Conservation (phyloP, 805 yeast genomes). For the Phaffomyces antillensis region DNA sequence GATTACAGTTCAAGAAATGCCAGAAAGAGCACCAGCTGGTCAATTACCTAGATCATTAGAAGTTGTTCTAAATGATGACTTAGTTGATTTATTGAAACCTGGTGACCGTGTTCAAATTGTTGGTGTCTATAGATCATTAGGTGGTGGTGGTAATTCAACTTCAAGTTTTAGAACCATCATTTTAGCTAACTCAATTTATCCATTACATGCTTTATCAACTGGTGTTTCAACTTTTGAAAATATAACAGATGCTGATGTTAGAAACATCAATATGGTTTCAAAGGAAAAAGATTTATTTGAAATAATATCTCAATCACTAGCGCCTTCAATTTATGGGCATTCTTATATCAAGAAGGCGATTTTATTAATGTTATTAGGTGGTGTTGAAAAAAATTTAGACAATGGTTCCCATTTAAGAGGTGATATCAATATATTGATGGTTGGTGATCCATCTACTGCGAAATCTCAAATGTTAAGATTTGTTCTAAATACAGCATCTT, state of each 20-base stretch:
- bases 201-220: constrained; percentile 80
- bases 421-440: constrained; percentile 92
- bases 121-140: constrained; percentile 89
- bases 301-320: constrained; percentile 74
- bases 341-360: constrained; percentile 89
- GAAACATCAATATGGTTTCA: constrained; percentile 76
- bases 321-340: constrained; percentile 94
- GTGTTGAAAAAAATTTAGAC: constrained; percentile 86
- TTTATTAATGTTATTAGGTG: constrained; percentile 84
- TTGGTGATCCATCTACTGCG: constrained; percentile 98
- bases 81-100: constrained; percentile 88
- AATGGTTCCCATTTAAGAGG: constrained; percentile 98
- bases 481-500: constrained; percentile 87
- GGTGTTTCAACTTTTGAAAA: constrained; percentile 67
- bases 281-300: constrained; percentile 69
- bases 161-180: constrained; percentile 78
- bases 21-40: constrained; percentile 96
- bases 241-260: constrained; percentile 74
- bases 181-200: constrained; percentile 83
- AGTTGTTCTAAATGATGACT: constrained; percentile 87
- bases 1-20: constrained; percentile 92
- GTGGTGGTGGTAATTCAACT: constrained; percentile 50
- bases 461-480: constrained; percentile 93
- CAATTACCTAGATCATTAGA: constrained; percentile 93
- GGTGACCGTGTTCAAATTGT: constrained; percentile 94